Base-by-base conservation (phyloP, 2,329 filamentous ascomycete genomes). In the Neospermospora avenae region DNA sequence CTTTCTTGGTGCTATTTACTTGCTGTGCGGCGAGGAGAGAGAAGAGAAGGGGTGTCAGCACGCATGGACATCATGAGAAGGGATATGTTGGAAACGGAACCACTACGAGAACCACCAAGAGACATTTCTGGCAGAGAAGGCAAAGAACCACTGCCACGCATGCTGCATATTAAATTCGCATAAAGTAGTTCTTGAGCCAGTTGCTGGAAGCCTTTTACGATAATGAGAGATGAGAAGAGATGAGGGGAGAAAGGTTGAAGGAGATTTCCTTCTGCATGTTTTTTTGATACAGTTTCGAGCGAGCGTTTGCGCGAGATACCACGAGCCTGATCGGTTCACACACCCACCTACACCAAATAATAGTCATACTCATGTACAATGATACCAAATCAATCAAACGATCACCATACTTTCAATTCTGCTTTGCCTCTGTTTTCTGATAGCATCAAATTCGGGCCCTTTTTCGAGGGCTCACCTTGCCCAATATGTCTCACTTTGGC, bases 1-100 rank as follows among this genome's bases (percentile, higher is more conserved):
- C 80, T 20, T 63, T 84, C 56, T 66, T 87, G 53, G 78, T 88
- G 59, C 81, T 88, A 67, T 76, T 87, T 65, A 84, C 83, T 6
- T 88, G 84, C 78, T 86, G 81, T 74, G 79, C 78, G 57, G 76
- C 77, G 22, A 57, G 68, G 39, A 60, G 63, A 56, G 63, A 70
- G 35, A 61, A 57, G 28, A 34, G 66, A 51, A 64, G 64, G 48
- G 49, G 46, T n/a, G 59, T 16, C 1, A 62, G 66, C 48, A 53
- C 57, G 28, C 28, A 5, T 28, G 66, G 63, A 1, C 68, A 68
- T 44, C 61, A 48, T 0, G 55, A 45, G 2, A 60, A 61, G 7
- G 66, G 64, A 8, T 51, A 16, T 68, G 65, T 46, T 65, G 67
- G 63, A 63, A 69, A 44, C 51, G 48, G 48, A 1, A 51, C 48